Base-by-base conservation (phyloP, 768 basidiomycete genomes). In the Steccherinum ochraceum region DNA sequence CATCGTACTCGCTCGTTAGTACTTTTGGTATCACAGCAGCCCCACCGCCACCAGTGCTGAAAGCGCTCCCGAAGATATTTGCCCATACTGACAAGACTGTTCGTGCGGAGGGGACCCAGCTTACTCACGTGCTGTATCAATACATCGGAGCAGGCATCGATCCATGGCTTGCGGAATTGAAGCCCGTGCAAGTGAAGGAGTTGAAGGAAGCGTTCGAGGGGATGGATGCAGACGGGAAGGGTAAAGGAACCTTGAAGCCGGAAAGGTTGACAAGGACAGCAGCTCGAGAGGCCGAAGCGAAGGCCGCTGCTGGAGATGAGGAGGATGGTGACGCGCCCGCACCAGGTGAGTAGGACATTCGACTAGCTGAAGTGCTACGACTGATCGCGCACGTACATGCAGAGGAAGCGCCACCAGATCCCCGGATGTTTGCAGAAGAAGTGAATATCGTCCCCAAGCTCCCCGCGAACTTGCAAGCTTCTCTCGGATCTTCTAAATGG, bases 151-250 rank as follows among this genome's bases (percentile, higher is more conserved):
- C 81, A 48, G 84, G 82, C 0, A 86, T 99, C 53, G 85, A 93
- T 49, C 79, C 90, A 44, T 91, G 83, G 74, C 72, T 99, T 19
- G 72, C 79, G 19, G 94, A 97, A 53, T 77, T 99, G 54, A 99
- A 99, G 64, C 93, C 95, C 1, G 93, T 99, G 3, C 96, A 98
- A 67, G 83, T 95, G 40, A 93, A 96, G 65, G 96, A 99, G 59
- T 66, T 99, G 59, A 91, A 90, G 60, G 95, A 97, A 62, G 76
- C 83, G 0, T 99, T 95, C 61, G 91, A 90, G 50, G 71, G 66
- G 19, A 72, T 95, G 75, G 90, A 94, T 59, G 82, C 80, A 54
- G 83, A 84, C n/a, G 87, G 86, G 2, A 88, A 84, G 58, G 93
- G 92, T 0, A 88, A 85, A 52, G 95, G 93, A 10, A 75, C 75